Percentiles rank a stretch among this genome's conserved stretches.
These are phyloP conservation scores for Trametes pubescens DNA, from an alignment of 1,284 basidiomycete genomes.

Conservation along the genomic window DNA sequence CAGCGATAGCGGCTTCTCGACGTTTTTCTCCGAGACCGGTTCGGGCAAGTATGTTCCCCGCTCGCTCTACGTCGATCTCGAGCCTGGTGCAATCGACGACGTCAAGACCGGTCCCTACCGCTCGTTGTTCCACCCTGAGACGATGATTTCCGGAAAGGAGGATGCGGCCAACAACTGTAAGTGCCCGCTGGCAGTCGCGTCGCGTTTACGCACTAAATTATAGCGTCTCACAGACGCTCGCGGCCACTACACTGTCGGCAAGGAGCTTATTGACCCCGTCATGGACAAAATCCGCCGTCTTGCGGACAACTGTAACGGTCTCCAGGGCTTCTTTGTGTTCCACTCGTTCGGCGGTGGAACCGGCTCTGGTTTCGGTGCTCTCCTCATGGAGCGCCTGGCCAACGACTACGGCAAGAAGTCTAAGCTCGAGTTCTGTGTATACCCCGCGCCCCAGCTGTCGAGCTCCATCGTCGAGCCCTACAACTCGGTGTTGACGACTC, in stretches of 20 bases:
- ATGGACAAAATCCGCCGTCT: constrained; percentile 97
- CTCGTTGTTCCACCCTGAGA: constrained; percentile 98
- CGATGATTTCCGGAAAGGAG: constrained; percentile 98
- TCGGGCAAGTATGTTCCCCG: constrained; percentile 97
- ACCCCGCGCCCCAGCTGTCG: constrained; percentile 94
- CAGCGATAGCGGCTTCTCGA: constrained; percentile 94
- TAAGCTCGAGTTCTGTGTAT: constrained; percentile 99
- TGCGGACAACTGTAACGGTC: constrained; percentile 97
- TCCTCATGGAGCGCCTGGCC: constrained; percentile 95
- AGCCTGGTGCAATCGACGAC: constrained; percentile 96
- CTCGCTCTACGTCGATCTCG: constrained; percentile 96
- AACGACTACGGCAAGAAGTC: constrained; percentile 99
- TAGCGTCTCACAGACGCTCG: constrained; percentile 79
- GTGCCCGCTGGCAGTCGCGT: constrained; percentile 40
- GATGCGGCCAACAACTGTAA: constrained; percentile 99
- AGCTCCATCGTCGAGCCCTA: constrained; percentile 99
- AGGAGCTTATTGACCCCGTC: constrained; percentile 91
- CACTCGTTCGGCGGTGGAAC: constrained; percentile 99
- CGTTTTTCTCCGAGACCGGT: constrained; percentile 93
- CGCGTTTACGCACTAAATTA: constrained; percentile 16
- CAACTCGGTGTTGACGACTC: constrained; percentile 98
- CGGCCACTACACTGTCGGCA: constrained; percentile 98
- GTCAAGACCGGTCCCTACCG: constrained; percentile 96
- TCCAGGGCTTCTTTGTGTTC: constrained; percentile 99
- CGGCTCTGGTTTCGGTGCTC: constrained; percentile 98